Evolutionary conservation across 2,329 filamentous ascomycete genomes (phyloP).

Genomic region (Exserohilum turcica): DNA sequence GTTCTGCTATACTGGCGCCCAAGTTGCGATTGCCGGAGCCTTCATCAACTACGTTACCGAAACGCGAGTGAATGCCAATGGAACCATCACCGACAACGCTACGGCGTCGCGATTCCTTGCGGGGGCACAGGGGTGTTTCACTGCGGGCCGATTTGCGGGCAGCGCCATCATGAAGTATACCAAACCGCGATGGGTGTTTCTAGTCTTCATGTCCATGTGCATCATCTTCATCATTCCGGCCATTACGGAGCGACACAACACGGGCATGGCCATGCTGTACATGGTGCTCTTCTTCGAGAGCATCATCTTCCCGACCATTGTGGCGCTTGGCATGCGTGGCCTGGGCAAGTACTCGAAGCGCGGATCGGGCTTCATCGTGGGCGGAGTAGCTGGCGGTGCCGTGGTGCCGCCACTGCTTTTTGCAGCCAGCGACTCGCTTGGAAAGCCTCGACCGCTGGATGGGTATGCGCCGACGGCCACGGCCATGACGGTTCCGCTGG

Average conservation of each 20-base stretch:
- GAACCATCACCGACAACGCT: slow-evolving; percentile 48
- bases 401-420: slow-evolving; percentile 73
- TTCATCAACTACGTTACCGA: slow-evolving; percentile 59
- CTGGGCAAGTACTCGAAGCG: slow-evolving; percentile 78
- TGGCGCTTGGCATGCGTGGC: slow-evolving; percentile 76
- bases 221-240: slow-evolving; percentile 64
- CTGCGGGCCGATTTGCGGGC: slow-evolving; percentile 72
- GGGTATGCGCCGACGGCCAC: slow-evolving; percentile 56
- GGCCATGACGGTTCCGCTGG: slow-evolving; percentile 70
- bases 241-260: slow-evolving; percentile 58
- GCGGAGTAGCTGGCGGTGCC: slow-evolving; percentile 73
- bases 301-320: slow-evolving; percentile 81
- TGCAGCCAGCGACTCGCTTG: slow-evolving; percentile 67
- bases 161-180: slow-evolving; percentile 68
- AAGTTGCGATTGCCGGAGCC: slow-evolving; percentile 59
- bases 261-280: slow-evolving; percentile 66
- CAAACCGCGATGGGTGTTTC: slow-evolving; percentile 71
- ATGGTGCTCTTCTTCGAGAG: slow-evolving; percentile 81
- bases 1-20: slow-evolving; percentile 80
- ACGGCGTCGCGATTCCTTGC: slow-evolving; percentile 71
- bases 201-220: slow-evolving; percentile 63
- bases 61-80: slow-evolving; percentile 24
- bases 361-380: slow-evolving; percentile 74
- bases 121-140: slow-evolving; percentile 74
- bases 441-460: slow-evolving; percentile 34